Conservation (phyloP, 352 stramenopile genomes). For the Thalassiosira allenii region DNA sequence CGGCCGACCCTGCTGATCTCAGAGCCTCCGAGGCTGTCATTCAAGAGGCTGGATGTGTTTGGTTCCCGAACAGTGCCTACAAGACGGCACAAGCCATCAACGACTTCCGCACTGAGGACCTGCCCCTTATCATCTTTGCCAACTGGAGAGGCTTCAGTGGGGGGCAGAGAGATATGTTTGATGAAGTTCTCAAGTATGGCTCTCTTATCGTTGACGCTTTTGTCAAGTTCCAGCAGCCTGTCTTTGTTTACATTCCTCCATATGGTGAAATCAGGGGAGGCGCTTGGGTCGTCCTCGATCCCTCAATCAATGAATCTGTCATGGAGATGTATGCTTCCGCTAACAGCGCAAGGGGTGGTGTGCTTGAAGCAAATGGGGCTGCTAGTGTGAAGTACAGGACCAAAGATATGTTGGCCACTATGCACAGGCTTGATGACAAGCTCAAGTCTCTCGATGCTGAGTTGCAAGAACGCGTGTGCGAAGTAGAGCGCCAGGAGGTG, state of each 20-base stretch:
- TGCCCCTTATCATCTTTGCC: conserved; percentile 99
- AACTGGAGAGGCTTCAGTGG: conserved; percentile 99
- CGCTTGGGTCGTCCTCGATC: conserved; percentile 99
- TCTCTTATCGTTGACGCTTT: conserved; percentile 99
- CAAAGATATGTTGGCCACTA: conserved; percentile 95
- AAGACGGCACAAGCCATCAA: conserved; percentile 99
- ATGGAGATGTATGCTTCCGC: conserved; percentile 99
- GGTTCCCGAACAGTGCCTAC: conserved; percentile 99
- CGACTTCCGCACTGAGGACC: conserved; percentile 99
- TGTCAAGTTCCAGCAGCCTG: conserved; percentile 98
- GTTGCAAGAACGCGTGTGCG: conserved; percentile 75
- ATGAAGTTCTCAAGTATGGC: conserved; percentile 99
- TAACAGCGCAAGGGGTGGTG: conserved; percentile 91
- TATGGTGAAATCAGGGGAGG: conserved; percentile 98
- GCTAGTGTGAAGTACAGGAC: conserved; percentile 99
- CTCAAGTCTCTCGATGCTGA: conserved; percentile 89
- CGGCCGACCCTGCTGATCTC: conserved; percentile 97
- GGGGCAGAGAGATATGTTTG: conserved; percentile 99
- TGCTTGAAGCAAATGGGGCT: conserved; percentile 98
- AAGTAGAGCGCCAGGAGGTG: conserved; percentile 82
- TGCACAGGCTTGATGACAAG: conserved; percentile 96
- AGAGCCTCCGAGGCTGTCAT: conserved; percentile 94
- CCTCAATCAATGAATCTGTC: conserved; percentile 98
- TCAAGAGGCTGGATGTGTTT: conserved; percentile 96
- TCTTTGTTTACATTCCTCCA: conserved; percentile 99